Evolutionary conservation across 2,329 filamentous ascomycete genomes (phyloP).

Genomic region (Cephalotrichum gorgonifer): DNA sequence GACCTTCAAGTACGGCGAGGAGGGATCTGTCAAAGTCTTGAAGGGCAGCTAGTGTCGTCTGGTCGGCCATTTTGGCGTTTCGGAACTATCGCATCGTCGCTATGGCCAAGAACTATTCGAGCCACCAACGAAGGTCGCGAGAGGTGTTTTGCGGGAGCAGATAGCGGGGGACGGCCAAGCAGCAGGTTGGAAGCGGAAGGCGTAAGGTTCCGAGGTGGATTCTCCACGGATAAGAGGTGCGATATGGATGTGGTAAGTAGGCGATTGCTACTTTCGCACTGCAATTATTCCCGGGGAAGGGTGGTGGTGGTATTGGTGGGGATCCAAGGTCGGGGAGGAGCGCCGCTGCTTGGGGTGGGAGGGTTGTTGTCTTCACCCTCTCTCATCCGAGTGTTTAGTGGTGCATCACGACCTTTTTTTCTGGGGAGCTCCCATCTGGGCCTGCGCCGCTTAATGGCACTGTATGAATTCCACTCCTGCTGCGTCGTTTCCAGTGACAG

Average conservation of each 20-base stretch:
- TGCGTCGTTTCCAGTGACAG: too few relatives aligned
- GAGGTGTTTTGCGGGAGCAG: not conserved
- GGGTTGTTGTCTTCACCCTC: too few relatives aligned
- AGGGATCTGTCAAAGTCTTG: constrained; percentile 82
- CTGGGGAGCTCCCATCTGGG: too few relatives aligned
- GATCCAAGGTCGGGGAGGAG: not conserved
- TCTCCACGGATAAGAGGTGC: not conserved
- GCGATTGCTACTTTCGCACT: not conserved
- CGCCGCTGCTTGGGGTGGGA: too few relatives aligned
- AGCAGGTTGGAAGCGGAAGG: too few relatives aligned
- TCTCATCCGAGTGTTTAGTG: too few relatives aligned
- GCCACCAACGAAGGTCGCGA: not conserved
- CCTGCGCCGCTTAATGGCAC: too few relatives aligned
- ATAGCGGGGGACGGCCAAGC: not conserved
- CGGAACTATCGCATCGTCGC: constrained; percentile 31
- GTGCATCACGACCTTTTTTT: not conserved
- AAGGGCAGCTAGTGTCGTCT: constrained; percentile 64
- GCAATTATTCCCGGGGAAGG: not conserved
- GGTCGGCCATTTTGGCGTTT: constrained; percentile 55
- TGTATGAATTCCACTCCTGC: too few relatives aligned
- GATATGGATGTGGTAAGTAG: not conserved
- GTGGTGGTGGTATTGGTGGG: not conserved
- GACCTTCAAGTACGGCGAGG: constrained; percentile 60
- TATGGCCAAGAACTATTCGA: not conserved
- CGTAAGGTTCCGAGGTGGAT: not conserved